phyloP scores from a whole-genome alignment of 2,329 filamentous ascomycete species.

The Aspergillus felis region DNA sequence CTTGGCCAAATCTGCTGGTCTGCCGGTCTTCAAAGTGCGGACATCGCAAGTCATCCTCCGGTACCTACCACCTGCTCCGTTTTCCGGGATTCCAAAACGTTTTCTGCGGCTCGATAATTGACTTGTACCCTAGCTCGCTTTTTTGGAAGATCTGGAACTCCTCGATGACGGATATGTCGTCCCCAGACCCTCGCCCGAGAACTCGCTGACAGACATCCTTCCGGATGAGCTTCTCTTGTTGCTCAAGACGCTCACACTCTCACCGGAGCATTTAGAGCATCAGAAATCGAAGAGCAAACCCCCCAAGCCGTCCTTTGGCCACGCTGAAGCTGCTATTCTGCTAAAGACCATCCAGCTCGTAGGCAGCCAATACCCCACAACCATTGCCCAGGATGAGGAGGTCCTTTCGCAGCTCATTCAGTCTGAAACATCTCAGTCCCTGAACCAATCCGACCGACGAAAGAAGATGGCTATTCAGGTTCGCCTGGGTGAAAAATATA shows the following conservation, averaged over 20 bases:
- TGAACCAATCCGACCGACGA: conserved; percentile 34
- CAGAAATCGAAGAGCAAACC: conserved; percentile 33
- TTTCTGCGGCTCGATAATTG: conserved; percentile 4
- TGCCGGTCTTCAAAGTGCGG: conserved; percentile 28
- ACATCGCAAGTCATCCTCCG: conserved; percentile 29
- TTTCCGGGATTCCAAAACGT: neutral
- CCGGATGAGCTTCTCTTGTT: conserved; percentile 39
- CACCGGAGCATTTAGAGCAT: conserved; percentile 31
- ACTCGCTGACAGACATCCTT: conserved; percentile 31
- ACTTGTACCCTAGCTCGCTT: conserved; percentile 34
- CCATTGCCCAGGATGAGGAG: conserved; percentile 49
- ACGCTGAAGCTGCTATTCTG: conserved; percentile 31
- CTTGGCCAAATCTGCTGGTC: conserved; percentile 54
- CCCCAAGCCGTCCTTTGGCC: conserved; percentile 30
- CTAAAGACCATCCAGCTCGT: conserved; percentile 31
- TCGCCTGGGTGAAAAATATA: conserved; percentile 67
- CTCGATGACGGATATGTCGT: conserved; percentile 73
- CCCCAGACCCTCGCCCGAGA: conserved; percentile 24
- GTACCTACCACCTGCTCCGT: conserved; percentile 16
- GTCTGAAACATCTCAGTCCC: conserved; percentile 25
- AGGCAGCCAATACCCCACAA: conserved; percentile 50
- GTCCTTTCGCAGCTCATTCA: conserved; percentile 33
- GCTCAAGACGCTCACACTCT: conserved; percentile 31
- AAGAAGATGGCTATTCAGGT: conserved; percentile 62
- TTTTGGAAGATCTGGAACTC: conserved; percentile 61